These are phyloP conservation scores for Candida insectorum DNA, from an alignment of 805 yeast species.

Conservation along the genomic window DNA sequence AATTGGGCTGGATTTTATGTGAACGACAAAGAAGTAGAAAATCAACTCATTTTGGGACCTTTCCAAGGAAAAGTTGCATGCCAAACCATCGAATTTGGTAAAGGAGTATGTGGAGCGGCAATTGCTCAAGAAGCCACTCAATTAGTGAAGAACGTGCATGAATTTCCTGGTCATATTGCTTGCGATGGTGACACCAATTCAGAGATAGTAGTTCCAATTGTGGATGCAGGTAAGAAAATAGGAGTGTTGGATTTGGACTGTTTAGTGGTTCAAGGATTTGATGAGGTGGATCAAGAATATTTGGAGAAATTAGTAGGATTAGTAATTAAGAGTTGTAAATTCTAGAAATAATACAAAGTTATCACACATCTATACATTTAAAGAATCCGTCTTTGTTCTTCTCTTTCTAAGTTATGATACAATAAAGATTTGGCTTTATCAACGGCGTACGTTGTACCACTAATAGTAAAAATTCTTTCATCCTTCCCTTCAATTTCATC, in stretches of 20 bases:
- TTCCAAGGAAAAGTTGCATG: slow-evolving; percentile 98
- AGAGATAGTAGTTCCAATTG: slow-evolving; percentile 88
- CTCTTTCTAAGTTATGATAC: slow-evolving; percentile 57
- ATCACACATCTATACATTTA: not conserved
- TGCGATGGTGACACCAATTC: slow-evolving; percentile 94
- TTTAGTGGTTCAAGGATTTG: slow-evolving; percentile 60
- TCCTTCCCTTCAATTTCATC: slow-evolving; percentile 62
- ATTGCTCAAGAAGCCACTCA: slow-evolving; percentile 61
- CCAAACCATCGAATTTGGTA: slow-evolving; percentile 72
- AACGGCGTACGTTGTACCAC: slow-evolving; percentile 54
- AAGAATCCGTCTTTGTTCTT: slow-evolving; percentile 24
- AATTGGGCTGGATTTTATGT: slow-evolving; percentile 96
- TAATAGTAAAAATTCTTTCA: slow-evolving; percentile 67
- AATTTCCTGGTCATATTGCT: slow-evolving; percentile 91
- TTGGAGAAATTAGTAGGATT: slow-evolving; percentile 57
- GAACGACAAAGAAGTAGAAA: slow-evolving; percentile 29
- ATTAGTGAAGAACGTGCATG: slow-evolving; percentile 71
- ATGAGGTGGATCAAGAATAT: slow-evolving; percentile 52
- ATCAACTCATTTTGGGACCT: slow-evolving; percentile 76
- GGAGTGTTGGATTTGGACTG: slow-evolving; percentile 93
- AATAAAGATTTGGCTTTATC: slow-evolving; percentile 58
- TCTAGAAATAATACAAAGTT: not conserved
- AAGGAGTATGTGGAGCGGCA: slow-evolving; percentile 91
- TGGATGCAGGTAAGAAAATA: slow-evolving; percentile 35
- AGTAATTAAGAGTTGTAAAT: slow-evolving; percentile 54